Evolutionary conservation across 2,329 filamentous ascomycete genomes (phyloP).

Genomic region (Colletotrichum sp.): DNA sequence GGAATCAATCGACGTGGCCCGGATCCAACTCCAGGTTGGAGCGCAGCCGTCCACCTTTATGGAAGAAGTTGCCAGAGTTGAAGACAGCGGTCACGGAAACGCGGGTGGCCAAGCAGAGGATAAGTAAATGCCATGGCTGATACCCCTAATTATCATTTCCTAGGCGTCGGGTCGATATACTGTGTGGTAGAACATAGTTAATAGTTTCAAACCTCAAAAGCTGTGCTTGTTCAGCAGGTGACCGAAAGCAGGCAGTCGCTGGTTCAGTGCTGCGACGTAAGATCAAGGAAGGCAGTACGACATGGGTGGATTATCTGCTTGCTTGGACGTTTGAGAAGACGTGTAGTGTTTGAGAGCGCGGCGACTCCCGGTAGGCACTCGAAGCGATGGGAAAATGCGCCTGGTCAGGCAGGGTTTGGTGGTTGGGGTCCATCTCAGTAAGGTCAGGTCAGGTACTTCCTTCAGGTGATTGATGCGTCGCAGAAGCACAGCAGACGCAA

Average conservation of each 20-base stretch:
- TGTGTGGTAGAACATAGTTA: background rate
- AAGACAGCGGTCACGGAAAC: background rate
- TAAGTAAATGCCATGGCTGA: constrained; percentile 2
- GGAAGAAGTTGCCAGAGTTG: background rate
- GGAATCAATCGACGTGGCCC: constrained; percentile 18
- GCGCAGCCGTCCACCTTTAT: background rate
- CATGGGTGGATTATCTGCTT: background rate
- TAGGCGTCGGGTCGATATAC: background rate
- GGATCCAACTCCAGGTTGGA: constrained; percentile 14
- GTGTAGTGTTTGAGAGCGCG: background rate
- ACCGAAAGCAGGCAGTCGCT: background rate
- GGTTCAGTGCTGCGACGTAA: background rate
- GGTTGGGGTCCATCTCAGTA: background rate
- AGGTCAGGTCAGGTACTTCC: background rate
- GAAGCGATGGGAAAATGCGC: background rate
- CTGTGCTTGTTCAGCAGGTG: background rate
- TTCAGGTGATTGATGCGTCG: background rate
- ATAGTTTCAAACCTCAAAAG: background rate
- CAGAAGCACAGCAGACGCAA: background rate
- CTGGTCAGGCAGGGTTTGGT: background rate
- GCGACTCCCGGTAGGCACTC: background rate
- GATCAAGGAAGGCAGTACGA: background rate
- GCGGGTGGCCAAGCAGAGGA: background rate
- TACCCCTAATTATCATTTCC: background rate
- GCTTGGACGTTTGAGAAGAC: background rate